phyloP scores from a whole-genome alignment of 2,329 filamentous ascomycete genomes.

The Geosmithia flava region DNA sequence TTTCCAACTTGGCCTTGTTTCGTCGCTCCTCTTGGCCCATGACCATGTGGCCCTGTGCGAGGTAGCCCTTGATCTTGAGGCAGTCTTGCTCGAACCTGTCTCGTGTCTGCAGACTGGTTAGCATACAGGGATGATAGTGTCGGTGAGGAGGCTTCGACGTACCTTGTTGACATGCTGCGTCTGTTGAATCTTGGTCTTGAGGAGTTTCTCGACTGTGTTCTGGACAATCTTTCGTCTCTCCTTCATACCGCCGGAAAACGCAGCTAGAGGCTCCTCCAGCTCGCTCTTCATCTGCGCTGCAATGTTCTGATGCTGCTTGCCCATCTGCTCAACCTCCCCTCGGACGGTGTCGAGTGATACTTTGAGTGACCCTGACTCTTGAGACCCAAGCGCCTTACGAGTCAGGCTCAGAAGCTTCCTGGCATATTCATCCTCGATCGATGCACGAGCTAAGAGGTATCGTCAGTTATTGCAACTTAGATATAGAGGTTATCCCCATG shows the following conservation, averaged over 20 bases:
- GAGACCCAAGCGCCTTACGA: conserved; percentile 79
- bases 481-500: not conserved
- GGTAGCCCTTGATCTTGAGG: conserved; percentile 94
- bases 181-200: conserved; percentile 89
- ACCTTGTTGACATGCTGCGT: conserved; percentile 88
- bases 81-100: conserved; percentile 97
- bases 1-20: conserved; percentile 97
- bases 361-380: conserved; percentile 73
- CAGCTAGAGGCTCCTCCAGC: conserved; percentile 81
- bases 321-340: conserved; percentile 84
- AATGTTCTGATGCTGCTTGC: conserved; percentile 82
- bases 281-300: conserved; percentile 93
- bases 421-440: conserved; percentile 94
- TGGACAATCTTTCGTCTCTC: conserved; percentile 95
- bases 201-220: conserved; percentile 80
- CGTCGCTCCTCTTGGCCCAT: conserved; percentile 99
- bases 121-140: not conserved
- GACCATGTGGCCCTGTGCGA: conserved; percentile 98
- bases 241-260: conserved; percentile 91
- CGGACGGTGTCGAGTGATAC: conserved; percentile 78
- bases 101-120: conserved; percentile 44
- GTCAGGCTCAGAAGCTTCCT: conserved; percentile 77
- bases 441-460: conserved; percentile 54
- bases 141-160: conserved; percentile 8
- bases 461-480: not conserved